A percentile compares a stretch with the other conserved stretches of the same genome.
These are phyloP conservation scores for Venturia carpophila DNA, from an alignment of 2,329 filamentous ascomycete genomes.

Conservation along the genomic window DNA sequence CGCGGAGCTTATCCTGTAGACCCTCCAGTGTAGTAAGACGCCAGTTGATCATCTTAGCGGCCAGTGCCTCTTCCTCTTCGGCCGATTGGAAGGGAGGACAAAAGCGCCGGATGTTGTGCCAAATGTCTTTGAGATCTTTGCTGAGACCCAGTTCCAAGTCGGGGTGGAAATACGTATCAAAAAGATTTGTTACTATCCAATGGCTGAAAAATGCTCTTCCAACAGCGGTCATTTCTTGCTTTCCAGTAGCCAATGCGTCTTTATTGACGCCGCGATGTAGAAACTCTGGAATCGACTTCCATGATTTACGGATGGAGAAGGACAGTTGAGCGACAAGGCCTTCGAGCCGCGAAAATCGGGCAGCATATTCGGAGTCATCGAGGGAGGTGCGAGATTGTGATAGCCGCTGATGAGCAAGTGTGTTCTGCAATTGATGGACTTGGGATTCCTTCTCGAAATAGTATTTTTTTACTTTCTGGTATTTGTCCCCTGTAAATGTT, in stretches of 20 bases:
- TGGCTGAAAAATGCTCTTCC: constrained; percentile 80
- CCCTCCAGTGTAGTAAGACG: constrained; percentile 88
- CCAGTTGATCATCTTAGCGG: constrained; percentile 85
- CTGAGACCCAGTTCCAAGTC: constrained; percentile 71
- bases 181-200: constrained; percentile 87
- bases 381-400: constrained; percentile 89
- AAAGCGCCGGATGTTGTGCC: constrained; percentile 64
- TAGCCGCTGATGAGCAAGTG: constrained; percentile 91
- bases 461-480: constrained; percentile 95
- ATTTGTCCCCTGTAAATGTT: constrained; percentile 66
- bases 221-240: constrained; percentile 96
- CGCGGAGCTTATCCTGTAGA: constrained; percentile 62
- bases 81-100: constrained; percentile 66
- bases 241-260: constrained; percentile 77
- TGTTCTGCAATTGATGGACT: constrained; percentile 92
- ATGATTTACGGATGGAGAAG: constrained; percentile 94
- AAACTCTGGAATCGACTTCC: constrained; percentile 75
- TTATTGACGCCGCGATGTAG: constrained; percentile 71
- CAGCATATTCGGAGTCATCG: constrained; percentile 89
- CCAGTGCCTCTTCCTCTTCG: constrained; percentile 83
- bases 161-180: constrained; percentile 88
- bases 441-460: constrained; percentile 91
- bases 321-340: constrained; percentile 90
- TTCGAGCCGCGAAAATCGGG: constrained; percentile 81
- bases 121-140: constrained; percentile 67